Evolutionary conservation across 805 yeast species (phyloP), one percentile per base, ranked within the genome.

Genomic region (Saturnispora galanensis): DNA sequence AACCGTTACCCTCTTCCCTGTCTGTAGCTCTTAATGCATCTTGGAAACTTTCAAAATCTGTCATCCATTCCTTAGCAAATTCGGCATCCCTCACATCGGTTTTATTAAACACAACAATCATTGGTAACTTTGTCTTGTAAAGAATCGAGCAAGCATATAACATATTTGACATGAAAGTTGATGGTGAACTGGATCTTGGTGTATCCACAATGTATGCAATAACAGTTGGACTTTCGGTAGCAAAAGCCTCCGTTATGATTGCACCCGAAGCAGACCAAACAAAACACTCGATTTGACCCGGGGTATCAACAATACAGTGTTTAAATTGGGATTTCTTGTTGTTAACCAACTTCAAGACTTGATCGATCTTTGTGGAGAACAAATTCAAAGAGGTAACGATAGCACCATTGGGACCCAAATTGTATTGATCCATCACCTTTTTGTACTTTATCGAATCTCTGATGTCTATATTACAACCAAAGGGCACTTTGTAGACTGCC

Each of bases 191-290:
- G 49, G 89, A 84, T 60, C 98, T 74, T 41, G 98, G 98, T 1
- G 98, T 93, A 59, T 93, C 99, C 26, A 93, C 93, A 50, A 93
- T 81, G 61, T 93, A 93, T 0, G 97, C 97, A 50, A 93, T 77
- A 26, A 93, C 86, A 0, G 98, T 93, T 13, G 99, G 99, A 61
- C 87, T 86, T 4, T 94, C 79, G 0, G 95, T 83, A 1, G 97
- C 98, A 66, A 93, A 85, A 0, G 97, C 88, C 60, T 93, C 98
- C 1, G 97, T 90, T 47, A 93, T 84, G 50, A 93, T 93, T 17
- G 96, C 76, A 10, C 99, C 99, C 17, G 96, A 84, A 0, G 98
- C 98, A 38, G 94, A 81, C 98, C 99, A 93, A 36, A 93, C 88
- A 62, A 93, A 93, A 67, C 97, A 89, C 64, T 93, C 99, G 50